Evolutionary conservation across 2,329 filamentous ascomycete genomes (phyloP), one percentile per base, ranked within the genome.

Genomic region (Pezicula rhizophila): DNA sequence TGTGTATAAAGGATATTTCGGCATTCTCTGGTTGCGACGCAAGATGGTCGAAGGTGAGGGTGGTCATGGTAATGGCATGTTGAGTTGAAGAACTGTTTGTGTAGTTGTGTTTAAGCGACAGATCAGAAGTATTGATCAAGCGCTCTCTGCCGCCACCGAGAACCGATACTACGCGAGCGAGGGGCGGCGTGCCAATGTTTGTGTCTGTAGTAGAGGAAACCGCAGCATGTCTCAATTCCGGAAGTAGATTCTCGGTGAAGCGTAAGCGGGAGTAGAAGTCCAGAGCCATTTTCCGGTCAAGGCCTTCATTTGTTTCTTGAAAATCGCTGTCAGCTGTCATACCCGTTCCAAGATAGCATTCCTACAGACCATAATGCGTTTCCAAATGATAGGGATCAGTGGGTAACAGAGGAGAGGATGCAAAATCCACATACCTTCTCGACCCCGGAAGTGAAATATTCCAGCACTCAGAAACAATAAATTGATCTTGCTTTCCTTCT

Each of bases 251-350:
- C 45, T 70, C 47, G 12, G 75, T 67, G 57, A 82, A 75, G 37
- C 76, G 75, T 47, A 75, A 69, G 15, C 79, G 78, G 2, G 74
- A 68, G 62, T 82, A 81, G 63, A 76, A 76, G 12, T 67, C 35
- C 35, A 45, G 42, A 17, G 47, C 42, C 41, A 49, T 38, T 39
- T 49, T 49, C 15, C 47, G 47, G 25, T 49, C 47, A 2, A 49
- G 35, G 8, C 47, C 47, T 39, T 49, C 47, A 11, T 34, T 17
- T 3, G 47, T 42, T 49, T 49, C 47, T 49, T n/a, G n/a, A n/a
- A n/a, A n/a, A n/a, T n/a, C n/a, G n/a, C n/a, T n/a, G n/a, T n/a
- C n/a, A n/a, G n/a, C n/a, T n/a, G n/a, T n/a, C n/a, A n/a, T n/a
- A n/a, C n/a, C n/a, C n/a, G n/a, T n/a, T n/a, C n/a, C n/a, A n/a